Percentiles rank a stretch among this genome's conserved stretches.
phyloP scores from a whole-genome alignment of 2,329 filamentous ascomycete species.

The Xylaria arbuscula region DNA sequence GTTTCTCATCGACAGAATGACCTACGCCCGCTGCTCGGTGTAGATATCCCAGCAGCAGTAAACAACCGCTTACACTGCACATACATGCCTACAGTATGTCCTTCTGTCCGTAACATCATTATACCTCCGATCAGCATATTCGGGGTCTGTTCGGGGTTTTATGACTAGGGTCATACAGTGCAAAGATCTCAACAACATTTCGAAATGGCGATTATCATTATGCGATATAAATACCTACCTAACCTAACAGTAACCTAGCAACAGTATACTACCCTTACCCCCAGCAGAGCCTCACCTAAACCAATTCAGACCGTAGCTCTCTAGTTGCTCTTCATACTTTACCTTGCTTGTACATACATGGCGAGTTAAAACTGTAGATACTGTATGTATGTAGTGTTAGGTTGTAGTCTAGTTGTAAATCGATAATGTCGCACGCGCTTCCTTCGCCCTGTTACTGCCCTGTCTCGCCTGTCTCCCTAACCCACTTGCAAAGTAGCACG shows the following conservation, averaged over 20 bases:
- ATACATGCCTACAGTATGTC: no score
- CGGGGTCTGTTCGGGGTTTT: background rate
- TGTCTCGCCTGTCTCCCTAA: background rate
- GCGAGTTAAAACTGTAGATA: background rate
- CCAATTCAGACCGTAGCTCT: no score
- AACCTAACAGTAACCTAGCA: slow-evolving; percentile 8
- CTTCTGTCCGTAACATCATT: background rate
- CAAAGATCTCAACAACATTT: background rate
- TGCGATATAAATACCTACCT: background rate
- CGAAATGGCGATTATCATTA: background rate
- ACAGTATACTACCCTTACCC: background rate
- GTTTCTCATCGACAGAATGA: slow-evolving; percentile 1
- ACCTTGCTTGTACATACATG: no score
- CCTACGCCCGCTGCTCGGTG: background rate
- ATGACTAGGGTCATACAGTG: background rate
- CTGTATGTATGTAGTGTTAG: no score
- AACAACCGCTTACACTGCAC: background rate
- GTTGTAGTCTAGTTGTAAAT: background rate
- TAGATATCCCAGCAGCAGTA: background rate
- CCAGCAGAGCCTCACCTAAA: background rate
- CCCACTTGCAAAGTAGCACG: background rate
- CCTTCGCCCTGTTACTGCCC: background rate
- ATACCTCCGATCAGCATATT: slow-evolving; percentile 6
- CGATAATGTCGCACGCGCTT: slow-evolving; percentile 3
- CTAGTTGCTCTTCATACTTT: no score